Evolutionary conservation across 2,329 filamentous ascomycete genomes (phyloP).

Genomic region (Dryadomyces sulphureus): DNA sequence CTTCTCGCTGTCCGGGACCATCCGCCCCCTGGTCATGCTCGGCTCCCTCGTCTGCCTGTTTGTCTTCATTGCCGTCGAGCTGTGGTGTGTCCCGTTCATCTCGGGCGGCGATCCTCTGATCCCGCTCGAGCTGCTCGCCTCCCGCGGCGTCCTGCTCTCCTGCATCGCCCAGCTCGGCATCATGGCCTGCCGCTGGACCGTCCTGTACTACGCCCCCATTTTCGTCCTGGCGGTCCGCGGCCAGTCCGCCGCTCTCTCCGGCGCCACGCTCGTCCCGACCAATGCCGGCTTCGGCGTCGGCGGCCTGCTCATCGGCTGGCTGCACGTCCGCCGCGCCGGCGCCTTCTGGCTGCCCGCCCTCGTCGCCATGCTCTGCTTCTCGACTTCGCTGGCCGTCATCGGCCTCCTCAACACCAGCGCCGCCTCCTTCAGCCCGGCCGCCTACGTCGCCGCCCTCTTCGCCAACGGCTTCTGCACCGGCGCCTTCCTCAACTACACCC

Average conservation of each 20-base stretch:
- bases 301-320: slow-evolving; percentile 55
- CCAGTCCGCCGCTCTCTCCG: slow-evolving; percentile 54
- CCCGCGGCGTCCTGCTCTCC: slow-evolving; percentile 55
- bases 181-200: slow-evolving; percentile 68
- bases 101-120: slow-evolving; percentile 58
- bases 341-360: slow-evolving; percentile 57
- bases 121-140: slow-evolving; percentile 53
- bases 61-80: slow-evolving; percentile 48
- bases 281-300: slow-evolving; percentile 67
- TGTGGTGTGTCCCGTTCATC: slow-evolving; percentile 13
- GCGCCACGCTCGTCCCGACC: slow-evolving; percentile 65
- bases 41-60: slow-evolving; percentile 37
- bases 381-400: slow-evolving; percentile 31
- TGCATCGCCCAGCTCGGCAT: slow-evolving; percentile 61
- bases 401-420: slow-evolving; percentile 33
- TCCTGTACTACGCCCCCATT: slow-evolving; percentile 69
- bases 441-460: slow-evolving; percentile 48
- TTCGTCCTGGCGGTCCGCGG: slow-evolving; percentile 64
- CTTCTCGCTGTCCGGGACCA: slow-evolving; percentile 47
- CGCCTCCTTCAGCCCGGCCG: slow-evolving; percentile 35
- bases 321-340: slow-evolving; percentile 60
- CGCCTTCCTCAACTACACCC: slow-evolving; percentile 62
- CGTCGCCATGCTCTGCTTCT: slow-evolving; percentile 46
- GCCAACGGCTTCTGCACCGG: slow-evolving; percentile 60
- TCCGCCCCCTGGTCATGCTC: slow-evolving; percentile 44